These are phyloP conservation scores for Exophiala alcalophila DNA, from an alignment of 2,329 filamentous ascomycete genomes.

Conservation along the genomic window DNA sequence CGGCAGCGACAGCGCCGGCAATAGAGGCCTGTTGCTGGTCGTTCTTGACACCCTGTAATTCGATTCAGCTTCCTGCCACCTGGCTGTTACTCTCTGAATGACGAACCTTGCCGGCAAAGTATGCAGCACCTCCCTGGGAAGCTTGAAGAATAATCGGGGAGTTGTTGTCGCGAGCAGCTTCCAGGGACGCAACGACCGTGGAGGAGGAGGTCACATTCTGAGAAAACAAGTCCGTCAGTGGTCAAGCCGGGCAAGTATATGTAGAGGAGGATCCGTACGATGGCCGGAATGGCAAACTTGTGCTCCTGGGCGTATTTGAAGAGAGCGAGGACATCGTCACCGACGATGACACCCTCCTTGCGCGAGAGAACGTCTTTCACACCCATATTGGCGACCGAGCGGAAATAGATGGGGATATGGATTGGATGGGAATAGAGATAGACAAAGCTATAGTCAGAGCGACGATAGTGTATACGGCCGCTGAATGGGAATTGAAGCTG, in stretches of 20 bases:
- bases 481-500: too few species aligned
- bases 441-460: not conserved
- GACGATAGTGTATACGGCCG: too few species aligned
- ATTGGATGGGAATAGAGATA: not conserved
- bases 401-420: slow-evolving; percentile 15
- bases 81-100: not conserved
- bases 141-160: slow-evolving; percentile 89
- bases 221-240: slow-evolving; percentile 9
- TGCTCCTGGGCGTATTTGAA: slow-evolving; percentile 90
- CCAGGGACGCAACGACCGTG: slow-evolving; percentile 78
- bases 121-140: slow-evolving; percentile 89
- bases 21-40: slow-evolving; percentile 83
- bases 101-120: slow-evolving; percentile 79
- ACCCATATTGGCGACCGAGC: slow-evolving; percentile 34
- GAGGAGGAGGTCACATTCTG: slow-evolving; percentile 91
- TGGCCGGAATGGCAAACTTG: slow-evolving; percentile 82
- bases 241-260: not conserved
- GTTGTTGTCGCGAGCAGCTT: slow-evolving; percentile 90
- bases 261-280: slow-evolving; percentile 51
- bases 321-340: slow-evolving; percentile 65
- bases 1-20: slow-evolving; percentile 79
- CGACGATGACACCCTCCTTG: slow-evolving; percentile 65
- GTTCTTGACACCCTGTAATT: slow-evolving; percentile 67
- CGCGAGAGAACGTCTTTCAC: slow-evolving; percentile 56
- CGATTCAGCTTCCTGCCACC: slow-evolving; percentile 7